Percentiles rank a stretch among this genome's conserved stretches.
Conservation (phyloP, 2,329 filamentous ascomycete genomes). For the Pseudodiploospora longispora region DNA sequence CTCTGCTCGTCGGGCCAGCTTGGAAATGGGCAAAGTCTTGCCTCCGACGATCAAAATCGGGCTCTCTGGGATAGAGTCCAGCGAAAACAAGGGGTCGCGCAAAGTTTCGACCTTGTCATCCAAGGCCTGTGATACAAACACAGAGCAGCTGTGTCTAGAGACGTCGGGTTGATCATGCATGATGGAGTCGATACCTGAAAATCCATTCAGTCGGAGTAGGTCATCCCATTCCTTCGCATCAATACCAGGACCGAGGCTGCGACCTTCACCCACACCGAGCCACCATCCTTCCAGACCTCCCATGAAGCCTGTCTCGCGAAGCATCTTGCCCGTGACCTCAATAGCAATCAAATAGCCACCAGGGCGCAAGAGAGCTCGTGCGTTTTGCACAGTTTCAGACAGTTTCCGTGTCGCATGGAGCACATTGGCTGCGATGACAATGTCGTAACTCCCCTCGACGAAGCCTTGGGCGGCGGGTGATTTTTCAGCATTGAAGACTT, state of each 20-base stretch:
- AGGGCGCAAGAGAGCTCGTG: slow-evolving; percentile 30
- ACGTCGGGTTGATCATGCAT: slow-evolving; percentile 2
- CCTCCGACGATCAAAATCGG: slow-evolving; percentile 1
- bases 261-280: slow-evolving; percentile 16
- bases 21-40: not conserved
- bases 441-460: slow-evolving; percentile 20
- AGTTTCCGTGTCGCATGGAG: slow-evolving; percentile 8
- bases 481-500: slow-evolving; percentile 8
- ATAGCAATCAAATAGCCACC: slow-evolving; percentile 37
- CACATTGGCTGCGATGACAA: slow-evolving; percentile 26
- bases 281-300: slow-evolving; percentile 22
- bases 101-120: not conserved
- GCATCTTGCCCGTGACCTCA: slow-evolving; percentile 24
- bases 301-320: slow-evolving; percentile 13
- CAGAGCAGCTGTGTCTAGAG: not conserved
- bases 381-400: slow-evolving; percentile 18
- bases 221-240: not conserved
- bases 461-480: slow-evolving; percentile 21
- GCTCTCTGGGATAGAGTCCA: not conserved
- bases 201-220: slow-evolving; percentile 2
- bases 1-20: not conserved
- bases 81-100: not conserved
- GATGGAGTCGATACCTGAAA: slow-evolving; percentile 6
- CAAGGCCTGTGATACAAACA: not conserved
- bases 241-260: slow-evolving; percentile 6